A percentile compares a stretch with the other conserved stretches of the same genome.
These are phyloP conservation scores for Lenwebbia sp. DNA, from an alignment of 345 rosid species.

Conservation along the genomic window DNA sequence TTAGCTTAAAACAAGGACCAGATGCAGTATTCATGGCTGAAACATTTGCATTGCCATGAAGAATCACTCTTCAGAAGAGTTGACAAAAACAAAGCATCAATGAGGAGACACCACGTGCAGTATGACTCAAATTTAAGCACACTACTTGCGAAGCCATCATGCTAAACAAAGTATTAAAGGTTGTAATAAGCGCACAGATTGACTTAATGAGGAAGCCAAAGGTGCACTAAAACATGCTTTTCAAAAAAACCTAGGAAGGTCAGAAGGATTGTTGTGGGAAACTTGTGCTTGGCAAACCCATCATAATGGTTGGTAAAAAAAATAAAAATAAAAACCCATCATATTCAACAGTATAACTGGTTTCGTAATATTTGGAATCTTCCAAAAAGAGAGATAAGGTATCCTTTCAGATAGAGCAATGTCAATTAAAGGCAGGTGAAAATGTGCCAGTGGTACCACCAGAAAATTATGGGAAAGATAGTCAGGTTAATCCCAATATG, in stretches of 20 bases:
- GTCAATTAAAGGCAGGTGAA: not conserved
- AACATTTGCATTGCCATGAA: not conserved
- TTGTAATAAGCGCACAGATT: not conserved
- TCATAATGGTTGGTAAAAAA: not conserved
- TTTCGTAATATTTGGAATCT: not conserved
- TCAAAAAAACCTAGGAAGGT: not conserved
- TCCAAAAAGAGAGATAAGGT: not conserved
- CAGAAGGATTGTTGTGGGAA: not conserved
- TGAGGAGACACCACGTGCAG: not conserved
- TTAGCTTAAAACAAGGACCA: not conserved
- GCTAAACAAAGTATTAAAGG: not conserved
- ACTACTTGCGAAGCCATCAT: not conserved
- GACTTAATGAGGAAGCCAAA: not conserved
- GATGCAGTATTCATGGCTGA: not conserved
- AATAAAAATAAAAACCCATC: too few species aligned
- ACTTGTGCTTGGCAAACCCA: not conserved
- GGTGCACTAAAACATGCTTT: not conserved
- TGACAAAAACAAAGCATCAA: not conserved
- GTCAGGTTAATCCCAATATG: not conserved
- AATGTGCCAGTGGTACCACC: not conserved
- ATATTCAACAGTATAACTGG: not conserved
- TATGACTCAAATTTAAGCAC: not conserved
- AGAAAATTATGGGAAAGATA: not conserved
- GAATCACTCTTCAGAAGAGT: not conserved
- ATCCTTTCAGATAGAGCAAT: not conserved